phyloP scores from a whole-genome alignment of 2,329 filamentous ascomycete genomes.

The Penicillium sp. region DNA sequence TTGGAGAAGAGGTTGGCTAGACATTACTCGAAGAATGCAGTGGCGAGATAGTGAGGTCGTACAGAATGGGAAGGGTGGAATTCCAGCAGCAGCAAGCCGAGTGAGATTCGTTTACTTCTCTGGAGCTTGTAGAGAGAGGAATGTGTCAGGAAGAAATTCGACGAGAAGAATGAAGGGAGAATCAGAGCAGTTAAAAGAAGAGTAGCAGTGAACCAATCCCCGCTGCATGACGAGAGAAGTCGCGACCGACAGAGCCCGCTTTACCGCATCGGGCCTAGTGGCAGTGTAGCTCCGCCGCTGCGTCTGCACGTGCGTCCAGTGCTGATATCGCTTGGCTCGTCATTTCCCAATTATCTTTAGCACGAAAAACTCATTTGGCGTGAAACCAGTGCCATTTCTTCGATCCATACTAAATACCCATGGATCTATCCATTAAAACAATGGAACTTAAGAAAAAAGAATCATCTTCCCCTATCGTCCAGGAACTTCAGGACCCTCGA shows the following conservation, averaged over 20 bases:
- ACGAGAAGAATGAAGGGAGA: neutral
- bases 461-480: too few species aligned
- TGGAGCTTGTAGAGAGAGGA: neutral
- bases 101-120: neutral
- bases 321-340: conserved; percentile 8
- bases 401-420: neutral
- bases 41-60: neutral
- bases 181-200: neutral
- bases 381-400: neutral
- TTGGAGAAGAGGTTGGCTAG: conserved; percentile 92
- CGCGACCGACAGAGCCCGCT: conserved; percentile 4
- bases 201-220: conserved; percentile 5
- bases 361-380: neutral
- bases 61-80: neutral
- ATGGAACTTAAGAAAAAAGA: neutral
- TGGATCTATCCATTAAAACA: neutral
- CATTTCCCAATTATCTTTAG: neutral
- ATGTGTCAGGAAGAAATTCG: neutral
- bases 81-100: neutral
- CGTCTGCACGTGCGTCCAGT: conserved; percentile 19
- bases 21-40: conserved; percentile 64
- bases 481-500: too few species aligned
- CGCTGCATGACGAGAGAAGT: conserved; percentile 16
- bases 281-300: conserved; percentile 11
- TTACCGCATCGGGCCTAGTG: conserved; percentile 15